A percentile compares a stretch with the other conserved stretches of the same genome.
Evolutionary conservation across 2,329 filamentous ascomycete genomes (phyloP).

Genomic region (Fusarium sp.): DNA sequence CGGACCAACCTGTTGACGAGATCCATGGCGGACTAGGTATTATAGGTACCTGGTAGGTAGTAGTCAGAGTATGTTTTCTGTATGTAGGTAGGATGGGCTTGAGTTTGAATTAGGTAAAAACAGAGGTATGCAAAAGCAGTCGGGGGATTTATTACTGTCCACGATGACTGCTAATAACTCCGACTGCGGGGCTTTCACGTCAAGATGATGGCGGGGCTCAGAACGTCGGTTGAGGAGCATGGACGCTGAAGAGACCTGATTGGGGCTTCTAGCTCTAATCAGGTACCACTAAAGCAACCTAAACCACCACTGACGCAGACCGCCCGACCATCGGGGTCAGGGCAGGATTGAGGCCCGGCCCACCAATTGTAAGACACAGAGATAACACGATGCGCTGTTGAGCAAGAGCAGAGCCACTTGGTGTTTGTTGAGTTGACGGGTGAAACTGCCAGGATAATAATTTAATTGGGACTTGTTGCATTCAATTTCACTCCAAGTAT

Average conservation of each 20-base stretch:
- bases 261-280: slow-evolving; percentile 14
- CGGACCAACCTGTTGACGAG: slow-evolving; percentile 63
- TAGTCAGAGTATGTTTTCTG: slow-evolving; percentile 4
- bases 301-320: slow-evolving; percentile 14
- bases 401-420: background rate
- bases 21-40: slow-evolving; percentile 56
- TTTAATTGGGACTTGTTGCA: background rate
- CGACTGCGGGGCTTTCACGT: slow-evolving; percentile 42
- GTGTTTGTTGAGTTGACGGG: background rate
- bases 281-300: slow-evolving; percentile 28
- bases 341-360: background rate
- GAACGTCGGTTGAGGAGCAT: slow-evolving; percentile 19
- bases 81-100: background rate
- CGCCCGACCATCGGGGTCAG: slow-evolving; percentile 20
- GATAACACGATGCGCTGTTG: slow-evolving; percentile 38
- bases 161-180: slow-evolving; percentile 41
- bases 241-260: slow-evolving; percentile 22
- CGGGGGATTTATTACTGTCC: slow-evolving; percentile 41
- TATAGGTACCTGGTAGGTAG: slow-evolving; percentile 1
- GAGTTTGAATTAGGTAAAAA: slow-evolving; percentile 23
- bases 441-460: background rate
- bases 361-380: slow-evolving; percentile 36
- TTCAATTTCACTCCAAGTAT: background rate
- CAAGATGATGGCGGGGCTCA: slow-evolving; percentile 42
- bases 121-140: slow-evolving; percentile 18